phyloP scores from a whole-genome alignment of 371 early-diverging fungal species.

The Zancudomyces culisetae region DNA sequence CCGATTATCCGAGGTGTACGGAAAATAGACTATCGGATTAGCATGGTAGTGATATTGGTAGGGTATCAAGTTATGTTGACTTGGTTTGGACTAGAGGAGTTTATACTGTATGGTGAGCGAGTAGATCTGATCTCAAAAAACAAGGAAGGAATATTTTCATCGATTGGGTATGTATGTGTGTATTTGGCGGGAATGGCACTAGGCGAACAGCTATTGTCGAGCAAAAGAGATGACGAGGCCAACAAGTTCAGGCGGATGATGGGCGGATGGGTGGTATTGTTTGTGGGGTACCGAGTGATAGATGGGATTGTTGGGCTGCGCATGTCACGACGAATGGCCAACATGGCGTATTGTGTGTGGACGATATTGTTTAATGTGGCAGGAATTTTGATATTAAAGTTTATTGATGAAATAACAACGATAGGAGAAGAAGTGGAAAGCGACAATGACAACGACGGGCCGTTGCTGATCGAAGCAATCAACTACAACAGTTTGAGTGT shows the following conservation, averaged over 20 bases:
- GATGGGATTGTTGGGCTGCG: slow-evolving; percentile 22
- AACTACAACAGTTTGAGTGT: slow-evolving; percentile 61
- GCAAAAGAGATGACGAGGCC: slow-evolving; percentile 23
- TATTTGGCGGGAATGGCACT: slow-evolving; percentile 50
- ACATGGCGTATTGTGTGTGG: slow-evolving; percentile 57
- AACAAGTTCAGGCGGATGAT: slow-evolving; percentile 26
- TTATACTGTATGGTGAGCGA: slow-evolving; percentile 59
- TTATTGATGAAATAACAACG: slow-evolving; percentile 30
- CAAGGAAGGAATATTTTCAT: slow-evolving; percentile 75
- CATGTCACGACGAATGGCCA: slow-evolving; percentile 55
- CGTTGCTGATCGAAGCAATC: slow-evolving; percentile 41
- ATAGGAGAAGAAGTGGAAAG: slow-evolving; percentile 29
- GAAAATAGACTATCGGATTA: slow-evolving; percentile 17
- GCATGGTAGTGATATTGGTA: slow-evolving; percentile 27
- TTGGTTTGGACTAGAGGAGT: slow-evolving; percentile 39
- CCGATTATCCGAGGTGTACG: slow-evolving; percentile 21
- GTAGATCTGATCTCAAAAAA: slow-evolving; percentile 55
- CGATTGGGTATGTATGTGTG: slow-evolving; percentile 56
- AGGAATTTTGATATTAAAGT: too few species aligned
- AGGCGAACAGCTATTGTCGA: slow-evolving; percentile 33
- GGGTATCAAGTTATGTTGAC: slow-evolving; percentile 37
- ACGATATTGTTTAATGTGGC: slow-evolving; percentile 45
- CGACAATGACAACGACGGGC: slow-evolving; percentile 14
- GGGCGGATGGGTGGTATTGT: slow-evolving; percentile 15
- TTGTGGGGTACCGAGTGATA: slow-evolving; percentile 21